Conservation (phyloP, 768 basidiomycete genomes). For the Neoboletus magnificus region DNA sequence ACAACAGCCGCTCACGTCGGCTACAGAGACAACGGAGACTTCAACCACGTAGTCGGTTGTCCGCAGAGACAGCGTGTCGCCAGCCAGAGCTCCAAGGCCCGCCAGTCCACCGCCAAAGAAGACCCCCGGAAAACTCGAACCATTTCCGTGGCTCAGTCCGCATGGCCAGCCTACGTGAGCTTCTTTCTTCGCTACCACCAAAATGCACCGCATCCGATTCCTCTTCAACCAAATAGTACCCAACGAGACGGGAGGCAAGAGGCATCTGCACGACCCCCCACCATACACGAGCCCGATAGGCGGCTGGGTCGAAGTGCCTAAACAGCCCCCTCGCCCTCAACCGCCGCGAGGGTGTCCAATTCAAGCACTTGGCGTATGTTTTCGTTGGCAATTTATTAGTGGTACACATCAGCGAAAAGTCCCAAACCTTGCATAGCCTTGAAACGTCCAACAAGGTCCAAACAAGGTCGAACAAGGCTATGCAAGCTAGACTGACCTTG, state of each 20-base stretch:
- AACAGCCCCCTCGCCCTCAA: slow-evolving; percentile 7
- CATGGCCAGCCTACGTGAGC: slow-evolving; percentile 9
- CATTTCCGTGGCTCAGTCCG: slow-evolving; percentile 6
- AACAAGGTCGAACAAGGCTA: too few species aligned
- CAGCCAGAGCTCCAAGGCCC: not conserved
- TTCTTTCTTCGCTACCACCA: not conserved
- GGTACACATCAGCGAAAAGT: too few species aligned
- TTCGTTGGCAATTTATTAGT: not conserved
- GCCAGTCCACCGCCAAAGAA: not conserved
- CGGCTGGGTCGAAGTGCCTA: slow-evolving; percentile 13
- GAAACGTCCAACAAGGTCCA: too few species aligned
- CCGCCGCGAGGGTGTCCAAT: slow-evolving; percentile 16
- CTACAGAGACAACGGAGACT: not conserved
- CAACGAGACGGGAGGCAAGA: not conserved
- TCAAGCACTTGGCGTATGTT: slow-evolving; percentile 17
- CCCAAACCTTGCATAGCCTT: too few species aligned
- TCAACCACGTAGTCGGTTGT: not conserved
- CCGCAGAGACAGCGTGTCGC: not conserved
- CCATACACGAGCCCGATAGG: slow-evolving; percentile 13
- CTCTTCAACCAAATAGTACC: not conserved
- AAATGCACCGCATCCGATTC: not conserved
- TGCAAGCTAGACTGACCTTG: too few species aligned
- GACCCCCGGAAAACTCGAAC: not conserved
- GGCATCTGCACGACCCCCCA: slow-evolving; percentile 2
- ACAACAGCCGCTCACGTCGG: not conserved